phyloP scores from a whole-genome alignment of 2,329 filamentous ascomycete genomes.

The Beauveria pseudobassiana region DNA sequence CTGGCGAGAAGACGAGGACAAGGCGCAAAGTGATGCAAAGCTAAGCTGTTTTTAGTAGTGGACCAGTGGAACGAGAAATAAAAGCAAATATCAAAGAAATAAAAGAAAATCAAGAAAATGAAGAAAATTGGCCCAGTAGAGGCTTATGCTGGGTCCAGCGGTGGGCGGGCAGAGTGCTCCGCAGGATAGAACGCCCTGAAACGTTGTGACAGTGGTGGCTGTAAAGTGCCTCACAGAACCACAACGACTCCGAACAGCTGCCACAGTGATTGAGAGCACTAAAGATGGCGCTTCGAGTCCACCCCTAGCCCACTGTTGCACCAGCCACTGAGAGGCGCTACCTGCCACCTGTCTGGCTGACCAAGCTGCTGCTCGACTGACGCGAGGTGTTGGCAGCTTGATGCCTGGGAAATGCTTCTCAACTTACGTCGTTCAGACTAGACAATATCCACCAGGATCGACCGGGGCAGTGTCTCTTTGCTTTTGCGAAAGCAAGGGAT shows the following conservation, averaged over 20 bases:
- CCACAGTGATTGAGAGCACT: neutral
- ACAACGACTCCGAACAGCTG: neutral
- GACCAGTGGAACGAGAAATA: neutral
- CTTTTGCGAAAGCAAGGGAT: conserved; percentile 9
- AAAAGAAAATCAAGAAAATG: neutral
- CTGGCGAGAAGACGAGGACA: neutral
- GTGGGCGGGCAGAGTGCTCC: neutral
- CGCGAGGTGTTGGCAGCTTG: too few species aligned
- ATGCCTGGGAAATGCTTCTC: neutral
- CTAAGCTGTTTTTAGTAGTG: neutral
- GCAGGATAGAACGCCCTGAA: neutral
- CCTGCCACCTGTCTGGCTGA: neutral
- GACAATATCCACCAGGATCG: conserved; percentile 20
- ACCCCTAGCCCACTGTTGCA: neutral
- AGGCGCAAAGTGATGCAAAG: neutral
- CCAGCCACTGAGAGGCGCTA: neutral
- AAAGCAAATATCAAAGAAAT: neutral
- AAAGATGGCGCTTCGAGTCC: neutral
- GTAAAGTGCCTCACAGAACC: neutral
- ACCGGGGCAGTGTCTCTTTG: conserved; percentile 18
- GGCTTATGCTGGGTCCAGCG: neutral
- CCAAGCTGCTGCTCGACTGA: neutral
- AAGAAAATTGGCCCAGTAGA: neutral
- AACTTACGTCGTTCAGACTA: neutral
- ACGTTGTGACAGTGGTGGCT: neutral